These are phyloP conservation scores for Neonectria ditissima DNA, from an alignment of 2,329 filamentous ascomycete genomes.

Conservation along the genomic window DNA sequence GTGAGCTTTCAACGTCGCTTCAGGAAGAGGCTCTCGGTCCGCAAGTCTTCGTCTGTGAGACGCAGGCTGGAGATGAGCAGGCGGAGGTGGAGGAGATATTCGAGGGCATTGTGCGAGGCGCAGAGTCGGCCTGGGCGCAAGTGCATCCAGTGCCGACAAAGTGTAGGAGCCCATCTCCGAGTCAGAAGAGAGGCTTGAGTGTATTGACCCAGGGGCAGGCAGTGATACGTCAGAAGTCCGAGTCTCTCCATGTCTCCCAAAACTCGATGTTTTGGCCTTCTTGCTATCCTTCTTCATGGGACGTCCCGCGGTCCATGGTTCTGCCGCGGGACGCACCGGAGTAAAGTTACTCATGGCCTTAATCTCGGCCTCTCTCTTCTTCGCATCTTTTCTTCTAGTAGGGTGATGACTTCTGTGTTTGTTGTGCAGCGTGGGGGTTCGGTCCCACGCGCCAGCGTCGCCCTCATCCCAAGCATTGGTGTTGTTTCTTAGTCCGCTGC, in stretches of 20 bases:
- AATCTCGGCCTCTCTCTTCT: slow-evolving; percentile 88
- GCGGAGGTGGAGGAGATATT: slow-evolving; percentile 60
- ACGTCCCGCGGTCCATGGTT: slow-evolving; percentile 70
- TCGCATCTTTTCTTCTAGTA: slow-evolving; percentile 78
- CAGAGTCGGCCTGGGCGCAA: slow-evolving; percentile 87
- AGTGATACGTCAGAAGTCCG: slow-evolving; percentile 80
- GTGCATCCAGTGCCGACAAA: slow-evolving; percentile 81
- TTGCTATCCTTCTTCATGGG: slow-evolving; percentile 73
- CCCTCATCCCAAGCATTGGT: slow-evolving; percentile 27
- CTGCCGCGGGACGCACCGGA: slow-evolving; percentile 72
- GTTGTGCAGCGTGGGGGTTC: slow-evolving; percentile 66
- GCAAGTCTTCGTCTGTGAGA: slow-evolving; percentile 65
- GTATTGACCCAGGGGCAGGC: slow-evolving; percentile 78
- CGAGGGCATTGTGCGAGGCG: slow-evolving; percentile 77
- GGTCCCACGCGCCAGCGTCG: slow-evolving; percentile 44
- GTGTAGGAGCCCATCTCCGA: slow-evolving; percentile 81
- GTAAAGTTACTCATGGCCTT: slow-evolving; percentile 82
- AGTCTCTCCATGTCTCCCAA: slow-evolving; percentile 66
- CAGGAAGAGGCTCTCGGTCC: slow-evolving; percentile 65
- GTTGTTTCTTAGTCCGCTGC: slow-evolving; percentile 32
- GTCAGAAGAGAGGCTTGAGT: slow-evolving; percentile 80
- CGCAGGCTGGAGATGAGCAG: slow-evolving; percentile 60
- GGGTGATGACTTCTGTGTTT: slow-evolving; percentile 72
- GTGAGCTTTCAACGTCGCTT: slow-evolving; percentile 70
- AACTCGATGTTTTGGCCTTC: slow-evolving; percentile 68